A percentile compares a stretch with the other conserved stretches of the same genome.
Conservation (phyloP, 306 rosid genomes). For the Begonia peltatifolia region DNA sequence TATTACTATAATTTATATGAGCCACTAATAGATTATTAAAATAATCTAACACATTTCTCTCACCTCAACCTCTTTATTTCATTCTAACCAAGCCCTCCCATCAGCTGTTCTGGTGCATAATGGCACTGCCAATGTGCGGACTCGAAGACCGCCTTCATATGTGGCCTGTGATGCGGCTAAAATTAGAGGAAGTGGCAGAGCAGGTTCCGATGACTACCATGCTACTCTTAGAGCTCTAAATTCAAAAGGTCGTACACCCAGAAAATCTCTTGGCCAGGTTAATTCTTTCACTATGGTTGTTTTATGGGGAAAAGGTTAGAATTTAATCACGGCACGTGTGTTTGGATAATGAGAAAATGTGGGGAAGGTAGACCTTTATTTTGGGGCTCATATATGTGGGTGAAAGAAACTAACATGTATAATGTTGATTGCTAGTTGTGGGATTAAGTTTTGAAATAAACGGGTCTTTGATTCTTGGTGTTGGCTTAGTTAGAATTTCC, state of each 20-base stretch:
- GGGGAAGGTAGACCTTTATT: too few species aligned
- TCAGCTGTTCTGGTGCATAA: slow-evolving; percentile 9
- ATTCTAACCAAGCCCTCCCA: slow-evolving; percentile 6
- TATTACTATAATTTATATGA: too few species aligned
- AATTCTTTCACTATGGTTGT: slow-evolving; percentile 1
- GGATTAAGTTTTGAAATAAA: too few species aligned
- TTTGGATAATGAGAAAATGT: too few species aligned
- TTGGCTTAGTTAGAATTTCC: too few species aligned
- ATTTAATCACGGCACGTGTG: background rate
- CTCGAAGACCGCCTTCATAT: slow-evolving; percentile 8
- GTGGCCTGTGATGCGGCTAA: slow-evolving; percentile 21
- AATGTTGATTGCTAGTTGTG: too few species aligned
- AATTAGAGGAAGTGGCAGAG: slow-evolving; percentile 14
- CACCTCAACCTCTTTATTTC: slow-evolving; percentile 31
- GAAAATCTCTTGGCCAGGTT: slow-evolving; percentile 91
- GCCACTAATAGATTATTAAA: too few species aligned
- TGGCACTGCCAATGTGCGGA: background rate
- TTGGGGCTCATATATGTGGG: too few species aligned
- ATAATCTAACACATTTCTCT: slow-evolving; percentile 15
- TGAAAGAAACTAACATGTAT: too few species aligned
- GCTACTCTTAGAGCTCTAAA: slow-evolving; percentile 73
- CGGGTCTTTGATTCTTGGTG: too few species aligned
- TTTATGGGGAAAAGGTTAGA: background rate
- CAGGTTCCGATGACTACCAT: slow-evolving; percentile 47
- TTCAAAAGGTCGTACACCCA: slow-evolving; percentile 72